Conservation (phyloP, 352 stramenopile species). For the Phytophthora constricta region DNA sequence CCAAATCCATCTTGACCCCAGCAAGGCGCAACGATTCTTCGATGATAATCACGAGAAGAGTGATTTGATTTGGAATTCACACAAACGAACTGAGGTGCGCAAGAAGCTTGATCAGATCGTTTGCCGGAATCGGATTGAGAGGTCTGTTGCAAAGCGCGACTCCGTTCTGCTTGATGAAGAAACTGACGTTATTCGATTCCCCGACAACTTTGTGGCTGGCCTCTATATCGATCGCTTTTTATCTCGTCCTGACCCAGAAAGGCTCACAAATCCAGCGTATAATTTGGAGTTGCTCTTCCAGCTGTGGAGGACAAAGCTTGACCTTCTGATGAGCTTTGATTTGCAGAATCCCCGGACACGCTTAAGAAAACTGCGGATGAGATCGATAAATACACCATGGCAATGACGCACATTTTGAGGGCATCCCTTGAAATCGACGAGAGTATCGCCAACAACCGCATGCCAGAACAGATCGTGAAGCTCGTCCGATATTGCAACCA, state of each 20-base stretch:
- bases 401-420: constrained; percentile 74
- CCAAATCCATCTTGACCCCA: constrained; percentile 82
- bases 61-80: constrained; percentile 86
- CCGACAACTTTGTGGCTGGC: constrained; percentile 73
- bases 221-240: constrained; percentile 83
- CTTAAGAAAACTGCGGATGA: constrained; percentile 56
- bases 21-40: constrained; percentile 74
- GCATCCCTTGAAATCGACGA: constrained; percentile 73
- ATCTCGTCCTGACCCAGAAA: constrained; percentile 68
- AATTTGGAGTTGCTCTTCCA: constrained; percentile 83
- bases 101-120: constrained; percentile 82
- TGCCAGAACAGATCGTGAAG: constrained; percentile 78
- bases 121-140: constrained; percentile 75
- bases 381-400: constrained; percentile 75
- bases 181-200: constrained; percentile 66
- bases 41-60: constrained; percentile 87
- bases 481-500: constrained; percentile 81
- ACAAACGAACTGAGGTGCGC: constrained; percentile 74
- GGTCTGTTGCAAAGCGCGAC: constrained; percentile 77
- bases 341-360: constrained; percentile 63
- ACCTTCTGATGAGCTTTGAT: constrained; percentile 65
- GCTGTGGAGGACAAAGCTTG: constrained; percentile 67
- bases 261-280: constrained; percentile 78
- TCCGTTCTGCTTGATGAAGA: constrained; percentile 75
- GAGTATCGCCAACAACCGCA: constrained; percentile 66